Base-by-base conservation (phyloP, 768 basidiomycete genomes). In the Xerocomus spinulosus region DNA sequence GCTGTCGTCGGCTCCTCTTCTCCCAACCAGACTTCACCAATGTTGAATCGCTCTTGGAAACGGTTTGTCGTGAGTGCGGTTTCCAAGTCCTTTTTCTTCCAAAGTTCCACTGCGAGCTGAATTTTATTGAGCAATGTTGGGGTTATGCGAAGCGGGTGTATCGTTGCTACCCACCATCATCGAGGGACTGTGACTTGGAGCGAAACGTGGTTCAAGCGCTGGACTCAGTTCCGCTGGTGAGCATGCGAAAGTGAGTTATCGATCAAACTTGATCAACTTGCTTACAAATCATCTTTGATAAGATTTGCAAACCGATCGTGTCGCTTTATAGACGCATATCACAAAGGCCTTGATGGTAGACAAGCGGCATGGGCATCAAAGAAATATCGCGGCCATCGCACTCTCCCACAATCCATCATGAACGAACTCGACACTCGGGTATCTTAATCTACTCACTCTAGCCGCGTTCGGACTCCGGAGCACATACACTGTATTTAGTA, bases 81-180 rank as follows among this genome's bases (percentile, higher is more conserved):
- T 40, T 47, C 17, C 13, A 20, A 12, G 23, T 40, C 14, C 18
- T 47, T 6, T 64, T 64, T 44, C 50, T 64, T 1, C 66, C 66
- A 4, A 68, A 68, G 41, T 66, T 60, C 46, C 60, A 66, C 42
- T 57, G 56, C 32, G 59, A 68, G 48, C 44, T 60, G 20, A 66
- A 66, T 40, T 61, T 61, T 21, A 68, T 68, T 48, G 67, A 68
- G 45, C 57, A 59, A 44, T 63, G 57, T 34, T 68, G 65, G 65
- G 66, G 65, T 1, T 51, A 52, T 42, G 56, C 56, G 29, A 68
- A 68, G 44, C 46, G 52, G 5, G 24, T 53, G 4, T 68, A 65
- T 49, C 53, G 57, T 43, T 29, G 28, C 37, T 46, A 46, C 40
- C 45, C 45, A 21, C 29, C 30, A 8, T 39, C 29, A 48, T 32